These are phyloP conservation scores for Niebla homalea DNA, from an alignment of 495 filamentous ascomycete genomes.

Conservation along the genomic window DNA sequence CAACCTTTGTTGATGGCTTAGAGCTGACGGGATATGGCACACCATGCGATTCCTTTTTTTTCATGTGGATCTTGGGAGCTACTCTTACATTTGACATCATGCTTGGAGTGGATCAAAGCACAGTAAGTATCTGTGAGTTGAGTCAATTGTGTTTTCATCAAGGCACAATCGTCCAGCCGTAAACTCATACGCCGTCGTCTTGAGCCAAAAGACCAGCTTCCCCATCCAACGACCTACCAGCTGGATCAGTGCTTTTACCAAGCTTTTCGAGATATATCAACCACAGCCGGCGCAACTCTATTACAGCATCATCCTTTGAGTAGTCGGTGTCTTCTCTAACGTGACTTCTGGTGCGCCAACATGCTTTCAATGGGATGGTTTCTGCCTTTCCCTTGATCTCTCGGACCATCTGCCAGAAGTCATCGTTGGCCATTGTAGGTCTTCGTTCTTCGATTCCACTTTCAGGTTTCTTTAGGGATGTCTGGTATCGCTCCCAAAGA, in stretches of 20 bases:
- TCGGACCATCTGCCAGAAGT: neutral
- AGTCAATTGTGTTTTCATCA: too few species aligned
- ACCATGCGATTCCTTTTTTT: too few species aligned
- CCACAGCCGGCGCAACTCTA: neutral
- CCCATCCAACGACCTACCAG: neutral
- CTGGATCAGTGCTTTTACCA: neutral
- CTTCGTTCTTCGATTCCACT: neutral
- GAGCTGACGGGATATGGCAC: too few species aligned
- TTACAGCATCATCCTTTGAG: neutral
- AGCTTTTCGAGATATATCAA: neutral
- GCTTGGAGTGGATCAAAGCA: too few species aligned
- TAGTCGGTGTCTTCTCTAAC: neutral
- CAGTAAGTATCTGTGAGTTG: too few species aligned
- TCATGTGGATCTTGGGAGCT: too few species aligned
- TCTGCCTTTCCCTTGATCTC: neutral
- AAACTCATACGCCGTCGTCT: neutral
- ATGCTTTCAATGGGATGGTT: neutral
- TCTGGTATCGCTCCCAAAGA: slow-evolving; percentile 63
- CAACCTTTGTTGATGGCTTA: too few species aligned
- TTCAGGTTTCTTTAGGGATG: slow-evolving; percentile 1
- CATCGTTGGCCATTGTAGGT: neutral
- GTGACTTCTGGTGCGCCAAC: neutral
- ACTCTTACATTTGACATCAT: too few species aligned
- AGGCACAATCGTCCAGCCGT: neutral
- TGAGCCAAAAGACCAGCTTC: neutral